phyloP scores from a whole-genome alignment of 2,329 filamentous ascomycete species.

The Periconia sp. region DNA sequence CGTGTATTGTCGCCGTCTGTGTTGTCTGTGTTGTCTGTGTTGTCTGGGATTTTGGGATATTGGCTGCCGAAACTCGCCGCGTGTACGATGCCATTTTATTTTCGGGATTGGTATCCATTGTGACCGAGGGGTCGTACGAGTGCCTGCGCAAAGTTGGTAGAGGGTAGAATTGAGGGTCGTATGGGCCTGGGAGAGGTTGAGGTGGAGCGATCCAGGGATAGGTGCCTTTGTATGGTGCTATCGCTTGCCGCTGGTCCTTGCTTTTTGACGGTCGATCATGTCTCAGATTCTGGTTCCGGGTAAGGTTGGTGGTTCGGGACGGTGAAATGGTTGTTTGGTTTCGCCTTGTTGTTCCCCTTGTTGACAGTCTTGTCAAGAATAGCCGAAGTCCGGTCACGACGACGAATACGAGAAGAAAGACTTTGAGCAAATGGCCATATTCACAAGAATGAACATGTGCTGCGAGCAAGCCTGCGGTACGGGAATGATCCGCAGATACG shows the following conservation, averaged over 20 bases:
- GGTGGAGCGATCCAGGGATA: slow-evolving; percentile 38
- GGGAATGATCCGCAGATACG: slow-evolving; percentile 16
- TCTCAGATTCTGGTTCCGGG: slow-evolving; percentile 2
- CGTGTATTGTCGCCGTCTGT: slow-evolving; percentile 14
- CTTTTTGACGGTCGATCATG: slow-evolving; percentile 4
- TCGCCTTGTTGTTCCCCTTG: slow-evolving; percentile 16
- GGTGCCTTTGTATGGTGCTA: slow-evolving; percentile 18
- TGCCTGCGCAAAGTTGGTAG: slow-evolving; percentile 28
- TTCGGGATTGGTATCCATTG: background rate
- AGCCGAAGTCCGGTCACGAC: slow-evolving; percentile 20
- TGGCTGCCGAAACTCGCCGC: slow-evolving; percentile 29
- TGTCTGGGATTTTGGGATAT: slow-evolving; percentile 12
- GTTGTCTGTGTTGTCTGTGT: too few species aligned
- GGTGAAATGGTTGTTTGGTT: background rate
- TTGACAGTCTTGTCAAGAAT: slow-evolving; percentile 9
- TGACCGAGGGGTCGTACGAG: slow-evolving; percentile 12
- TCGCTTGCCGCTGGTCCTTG: slow-evolving; percentile 16
- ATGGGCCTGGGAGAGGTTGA: slow-evolving; percentile 36
- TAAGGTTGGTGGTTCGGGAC: background rate
- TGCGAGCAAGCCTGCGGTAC: slow-evolving; percentile 11
- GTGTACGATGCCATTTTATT: slow-evolving; percentile 23
- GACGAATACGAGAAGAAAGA: slow-evolving; percentile 20
- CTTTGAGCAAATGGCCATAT: slow-evolving; percentile 13
- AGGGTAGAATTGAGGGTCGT: slow-evolving; percentile 38
- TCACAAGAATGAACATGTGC: slow-evolving; percentile 5